Conservation (phyloP, 352 stramenopile genomes). For the Thalassiosira allenii region DNA sequence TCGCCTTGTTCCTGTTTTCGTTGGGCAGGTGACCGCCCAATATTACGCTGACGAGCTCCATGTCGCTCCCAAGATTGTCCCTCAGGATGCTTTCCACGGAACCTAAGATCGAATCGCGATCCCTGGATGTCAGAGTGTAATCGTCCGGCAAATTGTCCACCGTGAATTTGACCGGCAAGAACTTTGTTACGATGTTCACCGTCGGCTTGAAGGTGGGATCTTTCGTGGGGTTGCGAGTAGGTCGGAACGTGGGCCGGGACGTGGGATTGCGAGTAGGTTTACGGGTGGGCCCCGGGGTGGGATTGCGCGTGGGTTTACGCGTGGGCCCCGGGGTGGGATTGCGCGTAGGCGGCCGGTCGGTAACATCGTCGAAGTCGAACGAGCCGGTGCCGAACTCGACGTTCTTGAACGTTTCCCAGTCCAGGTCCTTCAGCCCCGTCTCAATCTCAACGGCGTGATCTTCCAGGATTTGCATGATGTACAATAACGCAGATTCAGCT, state of each 20-base stretch:
- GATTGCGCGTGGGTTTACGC: not conserved
- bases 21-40: not conserved
- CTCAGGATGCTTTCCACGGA: not conserved
- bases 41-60: not conserved
- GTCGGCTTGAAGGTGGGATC: too few species aligned
- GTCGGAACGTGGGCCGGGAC: not conserved
- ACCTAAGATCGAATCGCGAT: not conserved
- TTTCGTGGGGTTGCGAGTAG: not conserved
- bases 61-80: not conserved
- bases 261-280: not conserved
- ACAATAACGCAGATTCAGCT: not conserved
- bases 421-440: not conserved
- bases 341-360: too few species aligned
- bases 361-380: not conserved
- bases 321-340: not conserved
- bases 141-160: not conserved
- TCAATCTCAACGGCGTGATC: not conserved
- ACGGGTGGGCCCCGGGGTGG: too few species aligned
- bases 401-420: not conserved
- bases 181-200: not conserved
- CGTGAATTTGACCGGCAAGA: not conserved
- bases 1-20: not conserved
- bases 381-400: not conserved
- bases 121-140: not conserved
- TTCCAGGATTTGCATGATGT: not conserved